These are phyloP conservation scores for Aspergillus sp. DNA, from an alignment of 2,329 filamentous ascomycete genomes.

Conservation along the genomic window DNA sequence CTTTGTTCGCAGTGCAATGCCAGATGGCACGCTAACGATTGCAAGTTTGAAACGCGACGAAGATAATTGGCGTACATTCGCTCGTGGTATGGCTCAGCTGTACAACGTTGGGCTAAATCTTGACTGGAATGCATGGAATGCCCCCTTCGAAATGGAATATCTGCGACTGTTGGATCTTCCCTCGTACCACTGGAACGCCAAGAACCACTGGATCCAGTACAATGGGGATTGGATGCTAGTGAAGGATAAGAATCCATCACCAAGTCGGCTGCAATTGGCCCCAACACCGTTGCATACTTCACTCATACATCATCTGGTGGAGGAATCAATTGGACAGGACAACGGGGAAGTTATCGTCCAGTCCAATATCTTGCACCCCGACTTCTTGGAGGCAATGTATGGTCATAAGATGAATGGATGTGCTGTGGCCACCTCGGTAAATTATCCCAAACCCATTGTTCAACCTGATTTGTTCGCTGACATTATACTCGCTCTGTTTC, in stretches of 20 bases:
- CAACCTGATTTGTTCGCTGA: background rate
- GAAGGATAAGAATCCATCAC: conserved; percentile 55
- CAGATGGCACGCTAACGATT: conserved; percentile 52
- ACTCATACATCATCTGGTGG: background rate
- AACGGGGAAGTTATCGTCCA: background rate
- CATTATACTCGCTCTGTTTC: background rate
- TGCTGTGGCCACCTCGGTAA: background rate
- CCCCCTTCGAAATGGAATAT: conserved; percentile 56
- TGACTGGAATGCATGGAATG: conserved; percentile 70
- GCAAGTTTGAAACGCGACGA: conserved; percentile 65
- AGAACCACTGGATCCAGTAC: conserved; percentile 73
- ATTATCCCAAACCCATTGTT: background rate
- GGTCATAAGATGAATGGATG: background rate
- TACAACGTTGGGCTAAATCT: conserved; percentile 63
- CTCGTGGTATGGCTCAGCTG: conserved; percentile 57
- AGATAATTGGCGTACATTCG: conserved; percentile 64
- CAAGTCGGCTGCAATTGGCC: background rate
- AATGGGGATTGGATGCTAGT: conserved; percentile 69
- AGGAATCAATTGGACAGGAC: background rate
- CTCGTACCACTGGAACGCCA: conserved; percentile 67
- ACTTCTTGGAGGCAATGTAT: background rate
- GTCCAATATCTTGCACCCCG: background rate
- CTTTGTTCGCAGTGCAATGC: conserved; percentile 67
- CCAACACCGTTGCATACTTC: background rate
- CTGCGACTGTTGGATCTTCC: conserved; percentile 62